Evolutionary conservation across 1,284 basidiomycete genomes (phyloP).

Genomic region (Rhizoctonia solani): DNA sequence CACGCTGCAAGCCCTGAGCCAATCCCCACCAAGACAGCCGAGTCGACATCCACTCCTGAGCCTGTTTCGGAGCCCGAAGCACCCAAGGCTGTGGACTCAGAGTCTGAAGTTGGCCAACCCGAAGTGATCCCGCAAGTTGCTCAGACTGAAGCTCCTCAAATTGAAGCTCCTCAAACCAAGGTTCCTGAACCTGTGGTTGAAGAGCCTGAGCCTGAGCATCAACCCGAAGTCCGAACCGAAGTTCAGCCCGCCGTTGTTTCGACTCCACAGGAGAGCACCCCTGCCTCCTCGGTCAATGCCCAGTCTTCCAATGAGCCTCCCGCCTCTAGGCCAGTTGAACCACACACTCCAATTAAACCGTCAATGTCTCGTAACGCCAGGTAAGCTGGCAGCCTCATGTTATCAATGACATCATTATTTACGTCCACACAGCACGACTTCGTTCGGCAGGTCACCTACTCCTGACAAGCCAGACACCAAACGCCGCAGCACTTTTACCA

Average conservation of each 20-base stretch:
- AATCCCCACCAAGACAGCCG: neutral
- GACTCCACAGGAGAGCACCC: neutral
- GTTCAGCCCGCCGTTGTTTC: neutral
- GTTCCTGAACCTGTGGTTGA: neutral
- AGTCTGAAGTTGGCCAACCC: no score
- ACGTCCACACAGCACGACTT: constrained; percentile 8
- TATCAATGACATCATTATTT: constrained; percentile 25
- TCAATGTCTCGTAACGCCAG: constrained; percentile 19
- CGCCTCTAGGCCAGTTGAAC: neutral
- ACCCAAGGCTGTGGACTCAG: no score
- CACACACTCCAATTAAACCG: constrained; percentile 12
- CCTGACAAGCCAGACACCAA: constrained; percentile 26
- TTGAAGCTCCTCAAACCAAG: neutral
- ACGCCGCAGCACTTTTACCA: constrained; percentile 23
- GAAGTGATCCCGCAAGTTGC: no score
- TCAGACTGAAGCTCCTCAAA: neutral
- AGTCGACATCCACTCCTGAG: neutral
- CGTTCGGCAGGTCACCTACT: constrained; percentile 15
- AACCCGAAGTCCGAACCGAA: neutral
- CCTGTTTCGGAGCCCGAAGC: neutral
- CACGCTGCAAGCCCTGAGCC: constrained; percentile 19
- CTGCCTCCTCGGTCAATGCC: neutral
- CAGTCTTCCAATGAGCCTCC: neutral
- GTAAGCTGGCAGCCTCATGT: constrained; percentile 25
- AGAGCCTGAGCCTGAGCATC: neutral